Evolutionary conservation across 768 basidiomycete genomes (phyloP).

Genomic region (Floccularia luteovirens): DNA sequence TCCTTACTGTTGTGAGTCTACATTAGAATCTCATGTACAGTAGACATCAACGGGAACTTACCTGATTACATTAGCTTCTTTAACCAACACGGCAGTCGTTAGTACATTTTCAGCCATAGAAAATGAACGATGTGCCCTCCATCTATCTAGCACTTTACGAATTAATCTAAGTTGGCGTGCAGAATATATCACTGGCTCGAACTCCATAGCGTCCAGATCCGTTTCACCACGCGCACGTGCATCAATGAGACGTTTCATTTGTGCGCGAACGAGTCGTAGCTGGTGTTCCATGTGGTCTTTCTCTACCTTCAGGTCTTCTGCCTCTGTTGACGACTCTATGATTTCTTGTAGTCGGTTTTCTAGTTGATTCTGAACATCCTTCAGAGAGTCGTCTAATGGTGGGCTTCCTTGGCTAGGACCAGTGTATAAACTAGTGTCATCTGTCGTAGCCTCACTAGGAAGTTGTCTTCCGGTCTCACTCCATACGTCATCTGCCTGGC

Average conservation of each 20-base stretch:
- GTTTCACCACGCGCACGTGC: conserved; percentile 72
- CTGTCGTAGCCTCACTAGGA: conserved; percentile 72
- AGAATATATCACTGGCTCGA: conserved; percentile 79
- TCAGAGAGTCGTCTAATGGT: conserved; percentile 56
- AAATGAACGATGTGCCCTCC: conserved; percentile 80
- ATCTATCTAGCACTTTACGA: conserved; percentile 74
- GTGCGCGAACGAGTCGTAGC: conserved; percentile 67
- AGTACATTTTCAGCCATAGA: conserved; percentile 90
- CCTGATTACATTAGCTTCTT: conserved; percentile 95
- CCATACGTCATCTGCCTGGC: conserved; percentile 84
- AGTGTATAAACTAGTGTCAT: conserved; percentile 81
- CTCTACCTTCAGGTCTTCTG: conserved; percentile 82
- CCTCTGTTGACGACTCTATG: conserved; percentile 45
- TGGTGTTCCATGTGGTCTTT: conserved; percentile 93
- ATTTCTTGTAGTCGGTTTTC: conserved; percentile 67
- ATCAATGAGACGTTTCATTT: conserved; percentile 77
- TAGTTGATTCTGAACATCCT: conserved; percentile 68
- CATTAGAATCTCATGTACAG: neutral
- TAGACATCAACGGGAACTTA: conserved; percentile 19
- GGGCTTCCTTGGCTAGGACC: conserved; percentile 53
- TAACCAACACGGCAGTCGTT: conserved; percentile 76
- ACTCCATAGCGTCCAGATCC: conserved; percentile 51
- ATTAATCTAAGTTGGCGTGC: conserved; percentile 79
- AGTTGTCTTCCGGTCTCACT: conserved; percentile 81
- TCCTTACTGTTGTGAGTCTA: conserved; percentile 51